A percentile compares a stretch with the other conserved stretches of the same genome.
These are phyloP conservation scores for Coprinopsis sp. DNA, from an alignment of 768 basidiomycete genomes.

Conservation along the genomic window DNA sequence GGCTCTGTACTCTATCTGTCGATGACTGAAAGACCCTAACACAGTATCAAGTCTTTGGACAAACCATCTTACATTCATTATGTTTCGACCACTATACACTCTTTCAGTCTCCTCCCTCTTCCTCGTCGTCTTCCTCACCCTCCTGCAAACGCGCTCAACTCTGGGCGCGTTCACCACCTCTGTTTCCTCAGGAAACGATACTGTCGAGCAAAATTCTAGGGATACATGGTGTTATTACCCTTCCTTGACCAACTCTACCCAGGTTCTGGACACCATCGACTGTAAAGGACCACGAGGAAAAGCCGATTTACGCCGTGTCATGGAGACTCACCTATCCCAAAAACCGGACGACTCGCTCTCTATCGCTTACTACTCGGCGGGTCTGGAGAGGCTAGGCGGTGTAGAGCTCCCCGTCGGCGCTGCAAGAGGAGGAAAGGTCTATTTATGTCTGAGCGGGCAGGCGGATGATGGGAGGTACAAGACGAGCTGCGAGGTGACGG, in stretches of 20 bases:
- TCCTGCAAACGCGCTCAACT: neutral
- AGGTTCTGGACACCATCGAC: neutral
- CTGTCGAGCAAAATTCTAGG: neutral
- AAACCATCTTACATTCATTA: neutral
- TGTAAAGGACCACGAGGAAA: neutral
- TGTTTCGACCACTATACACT: neutral
- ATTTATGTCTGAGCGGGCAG: conserved; percentile 2
- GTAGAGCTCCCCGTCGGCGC: neutral
- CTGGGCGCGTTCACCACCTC: neutral
- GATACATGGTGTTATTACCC: conserved; percentile 2
- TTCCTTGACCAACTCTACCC: neutral
- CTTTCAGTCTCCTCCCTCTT: neutral
- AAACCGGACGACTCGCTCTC: neutral
- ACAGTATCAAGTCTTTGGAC: neutral
- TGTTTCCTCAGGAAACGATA: neutral
- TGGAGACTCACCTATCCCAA: neutral
- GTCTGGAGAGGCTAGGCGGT: neutral
- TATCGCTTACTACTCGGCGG: neutral
- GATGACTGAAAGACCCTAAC: no score
- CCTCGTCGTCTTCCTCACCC: neutral
- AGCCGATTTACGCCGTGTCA: neutral
- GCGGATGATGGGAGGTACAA: neutral
- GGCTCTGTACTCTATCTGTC: no score
- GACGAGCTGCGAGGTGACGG: neutral
- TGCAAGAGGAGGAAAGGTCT: neutral